Evolutionary conservation across 2,329 filamentous ascomycete genomes (phyloP), one percentile per base, ranked within the genome.

Genomic region (Sporothrix phasma): DNA sequence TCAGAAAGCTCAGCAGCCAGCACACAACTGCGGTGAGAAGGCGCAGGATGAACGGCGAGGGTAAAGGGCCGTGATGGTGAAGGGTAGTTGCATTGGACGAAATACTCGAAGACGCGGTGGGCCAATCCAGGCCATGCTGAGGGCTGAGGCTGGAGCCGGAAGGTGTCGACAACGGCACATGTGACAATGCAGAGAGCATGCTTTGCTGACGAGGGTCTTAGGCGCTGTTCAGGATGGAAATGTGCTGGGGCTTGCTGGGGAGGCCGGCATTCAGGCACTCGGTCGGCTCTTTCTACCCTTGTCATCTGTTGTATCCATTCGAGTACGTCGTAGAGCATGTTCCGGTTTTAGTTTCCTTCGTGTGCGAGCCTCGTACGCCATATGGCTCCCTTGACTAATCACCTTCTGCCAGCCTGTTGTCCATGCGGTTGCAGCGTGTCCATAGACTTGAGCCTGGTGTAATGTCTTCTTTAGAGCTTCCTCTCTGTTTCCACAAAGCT

Each of bases 361-460:
- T 56, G n/a, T n/a, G n/a, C n/a, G n/a, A n/a, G n/a, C n/a, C n/a
- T n/a, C n/a, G n/a, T n/a, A n/a, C n/a, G n/a, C n/a, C n/a, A n/a
- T n/a, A 51, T 29, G 26, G 15, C 29, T 4, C 17, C 49, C 29
- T 54, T 17, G 29, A 6, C n/a, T 3, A 6, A 22, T 45, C 22
- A n/a, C 34, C 58, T 58, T 46, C 31, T 39, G 24, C 22, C 29
- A 34, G 39, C 53, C 45, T 31, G 46, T 31, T 49, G 65, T 67
- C 65, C 62, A 63, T 67, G 65, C 63, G 65, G 65, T 51, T 61
- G 56, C 61, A 65, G 61, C 26, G 45, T 61, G 54, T 54, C 54
- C 54, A 61, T 59, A 45, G 60, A 60, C 22, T 54, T 49, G 45
- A 59, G 47, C 53, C 51, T 64, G 62, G 47, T 46, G 61, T 61